Evolutionary conservation across 2,329 filamentous ascomycete genomes (phyloP), one percentile per base, ranked within the genome.

Genomic region (Pseudogymnoascus sp.): DNA sequence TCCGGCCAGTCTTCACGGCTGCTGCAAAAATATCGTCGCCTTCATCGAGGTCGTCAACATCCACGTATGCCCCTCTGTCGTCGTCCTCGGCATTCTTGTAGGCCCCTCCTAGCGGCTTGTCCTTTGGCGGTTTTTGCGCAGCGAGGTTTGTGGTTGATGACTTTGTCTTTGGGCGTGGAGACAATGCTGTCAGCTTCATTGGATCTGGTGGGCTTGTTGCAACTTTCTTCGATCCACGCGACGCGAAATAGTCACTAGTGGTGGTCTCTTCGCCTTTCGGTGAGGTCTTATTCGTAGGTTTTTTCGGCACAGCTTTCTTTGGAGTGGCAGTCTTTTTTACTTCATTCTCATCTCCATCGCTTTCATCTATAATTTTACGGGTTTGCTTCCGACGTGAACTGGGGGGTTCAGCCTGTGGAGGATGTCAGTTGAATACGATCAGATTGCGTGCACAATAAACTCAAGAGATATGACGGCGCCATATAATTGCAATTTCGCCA

Each of bases 21-120:
- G 88, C 87, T 12, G 87, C 89, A 74, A 92, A 92, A 19, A 96
- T 92, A 68, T 96, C 92, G 66, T 91, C 89, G n/a, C 84, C 88
- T 2, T 84, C 87, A 49, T 90, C 84, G 5, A 83, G 80, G 35
- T 86, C 87, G 61, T 90, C 88, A 11, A 19, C 12, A 19, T 90
- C 84, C 67, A 88, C 75, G 63, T 82, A 84, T 4, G 79, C 81
- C 68, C 84, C 81, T 7, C 81, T 80, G 63, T 85, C 82, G 36
- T 84, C 80, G 36, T 83, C 66, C 8, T 68, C 65, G 70, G 66
- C 14, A 69, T 68, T 58, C 72, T 60, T 49, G 72, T 71, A 7
- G 64, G 38, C 38, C 45, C 30, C n/a, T 55, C 33, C 23, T 61
- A 55, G 62, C 16, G 38, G 30, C 14, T 23, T 36, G 19, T 4